Conservation (phyloP, 75 land plant species). For the Adiantum capillusveneris region DNA sequence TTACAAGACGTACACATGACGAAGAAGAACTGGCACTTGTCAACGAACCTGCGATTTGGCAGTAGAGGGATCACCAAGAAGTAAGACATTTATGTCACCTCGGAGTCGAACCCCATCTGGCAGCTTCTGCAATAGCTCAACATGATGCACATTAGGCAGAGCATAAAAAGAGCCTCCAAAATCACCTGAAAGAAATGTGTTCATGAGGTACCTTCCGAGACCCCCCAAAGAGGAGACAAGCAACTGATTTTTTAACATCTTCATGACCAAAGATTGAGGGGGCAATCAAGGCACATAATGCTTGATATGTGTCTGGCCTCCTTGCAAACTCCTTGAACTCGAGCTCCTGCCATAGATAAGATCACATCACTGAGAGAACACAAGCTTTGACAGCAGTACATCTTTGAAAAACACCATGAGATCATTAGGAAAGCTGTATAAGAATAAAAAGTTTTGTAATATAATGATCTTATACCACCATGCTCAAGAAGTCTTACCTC, state of each 20-base stretch:
- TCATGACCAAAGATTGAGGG: slow-evolving; percentile 96
- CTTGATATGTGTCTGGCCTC: slow-evolving; percentile 58
- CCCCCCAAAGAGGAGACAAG: slow-evolving; percentile 91
- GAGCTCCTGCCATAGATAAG: slow-evolving; percentile 39
- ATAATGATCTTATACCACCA: too few relatives aligned
- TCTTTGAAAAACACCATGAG: too few relatives aligned
- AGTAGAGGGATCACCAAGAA: slow-evolving; percentile 96
- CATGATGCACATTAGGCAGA: too few relatives aligned
- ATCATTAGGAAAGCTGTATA: too few relatives aligned
- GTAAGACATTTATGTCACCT: slow-evolving; percentile 92
- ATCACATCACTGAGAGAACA: too few relatives aligned
- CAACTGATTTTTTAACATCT: slow-evolving; percentile 95
- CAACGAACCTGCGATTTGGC: slow-evolving; percentile 89
- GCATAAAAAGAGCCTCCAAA: too few relatives aligned
- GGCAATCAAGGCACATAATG: slow-evolving; percentile 72
- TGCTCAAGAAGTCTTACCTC: slow-evolving; percentile 53
- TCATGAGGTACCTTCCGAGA: slow-evolving; percentile 65
- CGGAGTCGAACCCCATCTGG: slow-evolving; percentile 92
- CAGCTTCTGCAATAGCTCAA: slow-evolving; percentile 40
- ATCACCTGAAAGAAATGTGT: too few relatives aligned
- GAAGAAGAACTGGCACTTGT: not conserved
- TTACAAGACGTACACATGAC: not conserved
- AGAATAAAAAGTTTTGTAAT: too few relatives aligned
- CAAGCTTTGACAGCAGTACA: too few relatives aligned
- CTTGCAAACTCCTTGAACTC: slow-evolving; percentile 91